phyloP scores from a whole-genome alignment of 345 rosid genomes.

The Bruguiera parviflora region DNA sequence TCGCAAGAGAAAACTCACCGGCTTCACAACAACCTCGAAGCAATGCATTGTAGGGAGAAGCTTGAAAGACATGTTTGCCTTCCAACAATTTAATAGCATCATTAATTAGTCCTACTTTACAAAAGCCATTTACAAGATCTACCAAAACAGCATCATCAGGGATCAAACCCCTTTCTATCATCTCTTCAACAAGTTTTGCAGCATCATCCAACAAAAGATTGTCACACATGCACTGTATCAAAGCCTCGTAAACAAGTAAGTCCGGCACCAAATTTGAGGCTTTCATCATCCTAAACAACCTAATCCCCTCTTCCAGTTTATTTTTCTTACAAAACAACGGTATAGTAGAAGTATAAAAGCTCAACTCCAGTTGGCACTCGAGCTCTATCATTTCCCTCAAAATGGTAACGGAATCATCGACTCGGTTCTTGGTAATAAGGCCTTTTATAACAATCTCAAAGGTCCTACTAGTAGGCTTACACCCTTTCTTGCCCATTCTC shows the following conservation, averaged over 20 bases:
- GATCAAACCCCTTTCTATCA: constrained; percentile 28
- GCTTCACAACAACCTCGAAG: constrained; percentile 43
- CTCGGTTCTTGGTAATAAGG: constrained; percentile 27
- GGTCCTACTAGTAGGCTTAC: constrained; percentile 41
- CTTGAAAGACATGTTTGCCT: constrained; percentile 25
- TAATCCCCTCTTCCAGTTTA: constrained; percentile 34
- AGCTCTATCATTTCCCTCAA: constrained; percentile 41
- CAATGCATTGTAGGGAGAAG: constrained; percentile 46
- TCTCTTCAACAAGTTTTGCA: constrained; percentile 34
- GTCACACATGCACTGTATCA: constrained; percentile 38
- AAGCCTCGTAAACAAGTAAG: constrained; percentile 25
- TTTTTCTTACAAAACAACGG: constrained; percentile 43
- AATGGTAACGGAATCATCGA: constrained; percentile 35
- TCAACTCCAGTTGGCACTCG: constrained; percentile 23
- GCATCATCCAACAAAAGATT: constrained; percentile 43
- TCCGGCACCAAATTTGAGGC: constrained; percentile 27
- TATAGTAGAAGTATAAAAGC: constrained; percentile 33
- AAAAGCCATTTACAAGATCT: constrained; percentile 40
- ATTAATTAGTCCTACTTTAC: constrained; percentile 27
- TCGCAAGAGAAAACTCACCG: constrained; percentile 37
- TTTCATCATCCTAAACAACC: constrained; percentile 44
- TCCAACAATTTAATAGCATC: constrained; percentile 42
- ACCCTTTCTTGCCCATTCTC: constrained; percentile 49
- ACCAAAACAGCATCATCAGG: constrained; percentile 26
- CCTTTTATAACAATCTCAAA: constrained; percentile 46